Percentiles rank a stretch among this genome's conserved stretches.
These are phyloP conservation scores for Colletotrichum sidae DNA, from an alignment of 2,329 filamentous ascomycete species.

Conservation along the genomic window DNA sequence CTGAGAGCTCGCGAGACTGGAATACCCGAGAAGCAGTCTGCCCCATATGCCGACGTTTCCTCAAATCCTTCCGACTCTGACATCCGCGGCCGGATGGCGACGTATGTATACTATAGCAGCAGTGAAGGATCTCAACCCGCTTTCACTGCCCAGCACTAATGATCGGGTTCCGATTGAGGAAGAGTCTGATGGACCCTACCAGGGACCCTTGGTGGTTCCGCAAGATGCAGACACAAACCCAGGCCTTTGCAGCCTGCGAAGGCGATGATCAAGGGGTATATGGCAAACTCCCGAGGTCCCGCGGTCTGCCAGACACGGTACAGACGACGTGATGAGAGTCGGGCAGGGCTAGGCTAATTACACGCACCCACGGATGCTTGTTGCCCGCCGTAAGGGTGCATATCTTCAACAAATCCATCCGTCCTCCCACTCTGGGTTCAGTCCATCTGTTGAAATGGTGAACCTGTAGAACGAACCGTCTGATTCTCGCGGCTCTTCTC, in stretches of 20 bases:
- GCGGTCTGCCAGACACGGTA: background rate
- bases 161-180: constrained; percentile 24
- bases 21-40: constrained; percentile 25
- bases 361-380: background rate
- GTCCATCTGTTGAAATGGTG: constrained; percentile 19
- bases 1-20: constrained; percentile 17
- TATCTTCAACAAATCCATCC: constrained; percentile 30
- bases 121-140: constrained; percentile 16
- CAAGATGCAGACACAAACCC: constrained; percentile 13
- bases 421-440: constrained; percentile 6
- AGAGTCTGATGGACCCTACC: constrained; percentile 16
- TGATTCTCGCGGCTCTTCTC: constrained; percentile 25
- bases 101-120: background rate
- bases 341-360: constrained; percentile 4
- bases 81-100: background rate
- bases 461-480: constrained; percentile 22
- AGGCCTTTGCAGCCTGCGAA: background rate
- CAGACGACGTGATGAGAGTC: background rate
- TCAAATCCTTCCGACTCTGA: constrained; percentile 9
- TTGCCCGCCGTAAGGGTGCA: constrained; percentile 10
- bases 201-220: constrained; percentile 1
- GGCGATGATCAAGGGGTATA: constrained; percentile 20
- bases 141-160: constrained; percentile 11
- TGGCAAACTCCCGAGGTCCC: no score
- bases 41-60: constrained; percentile 31